Conservation (phyloP, 345 rosid genomes). For the Eucalyptus pauciflora region DNA sequence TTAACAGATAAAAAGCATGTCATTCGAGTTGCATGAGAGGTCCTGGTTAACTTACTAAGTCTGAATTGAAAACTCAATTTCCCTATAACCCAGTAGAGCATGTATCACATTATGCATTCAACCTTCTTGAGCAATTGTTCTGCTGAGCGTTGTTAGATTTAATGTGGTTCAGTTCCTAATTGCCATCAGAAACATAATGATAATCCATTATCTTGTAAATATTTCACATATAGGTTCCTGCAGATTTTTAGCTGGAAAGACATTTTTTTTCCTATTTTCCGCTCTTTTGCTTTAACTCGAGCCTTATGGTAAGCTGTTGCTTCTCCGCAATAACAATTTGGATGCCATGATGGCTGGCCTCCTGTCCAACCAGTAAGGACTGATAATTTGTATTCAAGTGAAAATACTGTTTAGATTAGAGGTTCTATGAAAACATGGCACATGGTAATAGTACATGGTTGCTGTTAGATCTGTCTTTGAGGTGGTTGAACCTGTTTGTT, state of each 20-base stretch:
- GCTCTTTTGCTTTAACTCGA: not conserved
- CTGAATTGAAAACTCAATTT: not conserved
- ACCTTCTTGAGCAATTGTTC: not conserved
- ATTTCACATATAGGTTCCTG: not conserved
- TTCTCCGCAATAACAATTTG: not conserved
- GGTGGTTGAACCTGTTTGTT: not conserved
- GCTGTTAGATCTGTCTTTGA: not conserved
- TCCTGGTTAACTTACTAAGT: not conserved
- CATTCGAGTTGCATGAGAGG: not conserved
- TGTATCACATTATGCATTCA: not conserved
- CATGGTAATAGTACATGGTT: not conserved
- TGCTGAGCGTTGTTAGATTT: not conserved
- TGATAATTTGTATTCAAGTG: not conserved
- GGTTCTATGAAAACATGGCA: not conserved
- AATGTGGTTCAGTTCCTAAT: not conserved
- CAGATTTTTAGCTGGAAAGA: not conserved
- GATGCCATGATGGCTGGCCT: not conserved
- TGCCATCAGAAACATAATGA: not conserved
- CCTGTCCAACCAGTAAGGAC: not conserved
- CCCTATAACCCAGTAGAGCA: not conserved
- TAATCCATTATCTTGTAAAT: not conserved
- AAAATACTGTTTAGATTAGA: not conserved
- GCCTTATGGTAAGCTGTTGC: not conserved
- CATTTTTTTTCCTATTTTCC: not conserved
- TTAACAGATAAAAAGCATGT: not conserved